Base-by-base conservation (phyloP, 805 yeast species). In the Kodamaea hsintzibuensis region DNA sequence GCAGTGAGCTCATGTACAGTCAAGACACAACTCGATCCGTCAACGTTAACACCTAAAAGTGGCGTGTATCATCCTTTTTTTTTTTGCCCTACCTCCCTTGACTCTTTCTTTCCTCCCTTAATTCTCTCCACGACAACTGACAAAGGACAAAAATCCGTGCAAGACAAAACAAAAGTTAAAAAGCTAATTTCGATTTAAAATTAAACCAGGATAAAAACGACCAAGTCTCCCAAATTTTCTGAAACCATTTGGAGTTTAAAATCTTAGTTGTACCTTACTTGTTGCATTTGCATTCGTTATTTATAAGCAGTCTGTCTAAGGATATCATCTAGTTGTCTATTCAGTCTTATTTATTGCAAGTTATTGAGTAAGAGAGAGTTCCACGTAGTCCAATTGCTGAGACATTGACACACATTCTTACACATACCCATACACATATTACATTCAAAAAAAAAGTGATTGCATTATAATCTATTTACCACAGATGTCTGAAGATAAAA, bases 401-500 rank as follows among this genome's bases (percentile, higher is more conserved):
- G 25, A 22, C 25, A 22, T 30, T 30, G 10, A 30, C 35, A 30
- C 35, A 9, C 35, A 5, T 9, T 2, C 10, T 30, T 30, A 30
- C 35, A 8, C 35, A 30, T 30, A 30, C 13, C 35, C 35, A 8
- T 9, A 30, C 10, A 8, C 13, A 30, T 30, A 5, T 30, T 30
- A 30, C 35, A 30, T 30, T 30, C 35, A 30, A 30, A 30, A 12
- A 22, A 22, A 22, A 22, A 22, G 25, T 22, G 25, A 39, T 39
- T 39, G 42, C 42, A 30, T 16, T 25, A 17, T 25, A 47, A 30
- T 42, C 16, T 22, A 22, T 22, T 22, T 22, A 22, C 25, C 25
- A n/a, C 25, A 22, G 25, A 50, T 50, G 52, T 48, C 56, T 1
- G 60, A 58, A 44, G 57, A 55, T 16, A 54, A 58, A 43, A 62